Conservation (phyloP, 2,329 filamentous ascomycete species). For the Nectriaceae sp. region DNA sequence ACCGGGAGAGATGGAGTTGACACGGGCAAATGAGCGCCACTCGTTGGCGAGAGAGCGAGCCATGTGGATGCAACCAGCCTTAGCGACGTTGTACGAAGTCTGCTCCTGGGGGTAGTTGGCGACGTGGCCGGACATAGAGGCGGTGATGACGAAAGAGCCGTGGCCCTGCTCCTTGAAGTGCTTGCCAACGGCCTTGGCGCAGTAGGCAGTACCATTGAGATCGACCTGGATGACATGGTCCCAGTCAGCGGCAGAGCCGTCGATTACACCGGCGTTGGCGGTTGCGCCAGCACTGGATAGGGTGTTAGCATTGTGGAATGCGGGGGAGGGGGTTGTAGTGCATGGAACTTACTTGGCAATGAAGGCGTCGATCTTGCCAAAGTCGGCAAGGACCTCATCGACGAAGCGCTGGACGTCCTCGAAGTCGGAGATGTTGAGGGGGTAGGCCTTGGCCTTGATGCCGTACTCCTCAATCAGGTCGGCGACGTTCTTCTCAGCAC, state of each 20-base stretch:
- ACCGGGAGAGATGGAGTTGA: slow-evolving; percentile 67
- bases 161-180: slow-evolving; percentile 65
- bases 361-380: slow-evolving; percentile 73
- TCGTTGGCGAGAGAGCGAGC: slow-evolving; percentile 58
- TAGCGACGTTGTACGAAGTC: slow-evolving; percentile 67
- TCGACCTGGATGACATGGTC: slow-evolving; percentile 64
- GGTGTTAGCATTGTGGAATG: neutral
- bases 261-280: slow-evolving; percentile 67
- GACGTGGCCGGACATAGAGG: slow-evolving; percentile 70
- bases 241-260: slow-evolving; percentile 68
- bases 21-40: slow-evolving; percentile 68
- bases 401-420: slow-evolving; percentile 54
- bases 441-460: slow-evolving; percentile 65
- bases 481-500: slow-evolving; percentile 65
- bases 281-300: slow-evolving; percentile 45
- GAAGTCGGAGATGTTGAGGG: slow-evolving; percentile 59
- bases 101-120: slow-evolving; percentile 72
- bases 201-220: slow-evolving; percentile 69
- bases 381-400: slow-evolving; percentile 69
- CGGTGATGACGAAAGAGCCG: slow-evolving; percentile 69
- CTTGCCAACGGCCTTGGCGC: slow-evolving; percentile 62
- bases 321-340: slow-evolving; percentile 40
- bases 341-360: slow-evolving; percentile 68
- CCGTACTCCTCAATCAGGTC: slow-evolving; percentile 68
- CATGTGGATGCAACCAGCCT: slow-evolving; percentile 54